phyloP scores from a whole-genome alignment of 2,329 filamentous ascomycete species.

The Ophiocordyceps sinensis region DNA sequence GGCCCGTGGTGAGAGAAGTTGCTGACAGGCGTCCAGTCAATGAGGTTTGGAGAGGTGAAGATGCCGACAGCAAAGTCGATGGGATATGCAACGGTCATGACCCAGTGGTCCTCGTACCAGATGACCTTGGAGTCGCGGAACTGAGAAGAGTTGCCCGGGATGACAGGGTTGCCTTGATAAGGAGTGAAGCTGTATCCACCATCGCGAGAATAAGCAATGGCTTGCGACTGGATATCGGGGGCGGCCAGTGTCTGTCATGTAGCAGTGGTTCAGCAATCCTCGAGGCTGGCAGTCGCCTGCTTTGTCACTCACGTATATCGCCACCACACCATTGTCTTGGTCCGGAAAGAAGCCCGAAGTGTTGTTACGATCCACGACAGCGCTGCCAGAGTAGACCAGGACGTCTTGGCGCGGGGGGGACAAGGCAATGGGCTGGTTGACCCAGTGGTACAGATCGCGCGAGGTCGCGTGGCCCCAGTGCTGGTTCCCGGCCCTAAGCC shows the following conservation, averaged over 20 bases:
- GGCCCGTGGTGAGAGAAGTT: conserved; percentile 42
- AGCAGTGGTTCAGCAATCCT: background rate
- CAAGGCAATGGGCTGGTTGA: conserved; percentile 48
- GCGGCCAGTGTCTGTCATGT: conserved; percentile 9
- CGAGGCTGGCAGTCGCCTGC: background rate
- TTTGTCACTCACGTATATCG: conserved; percentile 19
- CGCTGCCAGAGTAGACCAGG: conserved; percentile 38
- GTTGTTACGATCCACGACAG: conserved; percentile 47
- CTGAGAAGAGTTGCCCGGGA: conserved; percentile 35
- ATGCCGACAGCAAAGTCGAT: conserved; percentile 42
- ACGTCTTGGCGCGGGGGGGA: conserved; percentile 28
- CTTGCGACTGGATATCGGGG: conserved; percentile 31
- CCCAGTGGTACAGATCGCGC: conserved; percentile 47
- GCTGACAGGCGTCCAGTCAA: conserved; percentile 33
- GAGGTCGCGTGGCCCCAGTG: conserved; percentile 56
- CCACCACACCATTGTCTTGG: conserved; percentile 46
- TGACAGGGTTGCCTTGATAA: conserved; percentile 46
- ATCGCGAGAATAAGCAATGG: conserved; percentile 47
- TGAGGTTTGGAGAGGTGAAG: conserved; percentile 44
- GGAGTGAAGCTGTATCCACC: conserved; percentile 47
- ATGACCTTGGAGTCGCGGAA: conserved; percentile 55
- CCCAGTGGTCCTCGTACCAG: conserved; percentile 41
- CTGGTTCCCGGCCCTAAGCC: conserved; percentile 38
- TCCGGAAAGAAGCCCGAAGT: conserved; percentile 51
- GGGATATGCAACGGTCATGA: conserved; percentile 38